Base-by-base conservation (phyloP, 139 green algal species). In the Closterium sp. region DNA sequence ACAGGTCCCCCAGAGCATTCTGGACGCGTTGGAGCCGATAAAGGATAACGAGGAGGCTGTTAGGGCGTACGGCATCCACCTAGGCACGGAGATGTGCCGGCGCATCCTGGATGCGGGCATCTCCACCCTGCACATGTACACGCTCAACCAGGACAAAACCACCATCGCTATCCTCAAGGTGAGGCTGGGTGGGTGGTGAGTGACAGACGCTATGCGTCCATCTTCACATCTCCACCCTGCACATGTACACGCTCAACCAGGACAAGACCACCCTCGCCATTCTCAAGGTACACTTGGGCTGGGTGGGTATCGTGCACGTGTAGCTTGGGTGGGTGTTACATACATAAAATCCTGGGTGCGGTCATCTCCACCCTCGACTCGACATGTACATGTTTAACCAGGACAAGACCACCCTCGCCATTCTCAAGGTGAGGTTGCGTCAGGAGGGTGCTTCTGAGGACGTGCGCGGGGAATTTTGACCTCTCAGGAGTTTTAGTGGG, bases 301-400 rank as follows among this genome's bases (percentile, higher is more conserved):
- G 79, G 27, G 79, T 28, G 4, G 24, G 24, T 86, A 30, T 6
- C 4, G n/a, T 28, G 38, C 4, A 45, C 38, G 4, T 45, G 38
- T 6, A 9, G 2, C 32, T 38, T 38, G 32, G 32, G 32, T 95
- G 93, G 86, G 62, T 79, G 2, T 91, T n/a, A 28, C 86, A 27
- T n/a, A n/a, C n/a, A n/a, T n/a, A n/a, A n/a, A n/a, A 11, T 45
- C 38, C 38, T 45, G 38, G 3, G 10, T 45, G 38, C 10, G 11
- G 97, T 96, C 86, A 94, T 93, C 9, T 95, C 70, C 2, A 97
- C 97, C 24, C 50, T 99, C 50, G 98, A 99, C 50, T 99, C 50
- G 98, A 99, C 96, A 97, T 99, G 97, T 99, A 99, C 96, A 98
- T 97, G 0, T 96, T 99, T 34, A 99, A 99, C 95, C 94, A 98